phyloP scores from a whole-genome alignment of 192 early-diverging fungal genomes.

The Pecoramyces ruminantium region DNA sequence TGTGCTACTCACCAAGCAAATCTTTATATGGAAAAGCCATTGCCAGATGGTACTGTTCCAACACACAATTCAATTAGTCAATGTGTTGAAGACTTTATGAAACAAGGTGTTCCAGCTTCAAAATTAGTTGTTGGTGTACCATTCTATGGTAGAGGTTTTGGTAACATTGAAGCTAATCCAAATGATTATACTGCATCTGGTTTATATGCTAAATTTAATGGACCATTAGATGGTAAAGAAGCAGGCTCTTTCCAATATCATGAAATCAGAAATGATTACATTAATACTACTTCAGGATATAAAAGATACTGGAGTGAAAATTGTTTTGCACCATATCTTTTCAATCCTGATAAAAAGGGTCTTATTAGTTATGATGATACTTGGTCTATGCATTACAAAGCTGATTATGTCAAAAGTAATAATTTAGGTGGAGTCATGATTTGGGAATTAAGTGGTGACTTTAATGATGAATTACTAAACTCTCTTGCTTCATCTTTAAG shows the following conservation, averaged over 20 bases:
- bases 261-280: neutral
- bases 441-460: conserved; percentile 55
- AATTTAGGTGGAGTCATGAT: conserved; percentile 43
- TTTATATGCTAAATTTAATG: neutral
- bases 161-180: conserved; percentile 37
- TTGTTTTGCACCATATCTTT: neutral
- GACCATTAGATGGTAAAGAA: neutral
- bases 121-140: conserved; percentile 84
- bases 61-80: conserved; percentile 25
- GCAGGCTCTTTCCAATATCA: neutral
- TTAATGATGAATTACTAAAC: conserved; percentile 2
- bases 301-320: neutral
- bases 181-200: neutral
- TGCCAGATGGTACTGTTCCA: conserved; percentile 9
- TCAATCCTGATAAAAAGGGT: neutral
- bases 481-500: neutral
- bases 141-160: conserved; percentile 86
- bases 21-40: conserved; percentile 23
- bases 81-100: conserved; percentile 54
- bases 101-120: conserved; percentile 52
- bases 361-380: neutral
- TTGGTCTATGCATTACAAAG: neutral
- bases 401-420: neutral
- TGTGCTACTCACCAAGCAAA: conserved; percentile 71
- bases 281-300: neutral